Conservation (phyloP, 306 rosid genomes). For the Vicia sativa region DNA sequence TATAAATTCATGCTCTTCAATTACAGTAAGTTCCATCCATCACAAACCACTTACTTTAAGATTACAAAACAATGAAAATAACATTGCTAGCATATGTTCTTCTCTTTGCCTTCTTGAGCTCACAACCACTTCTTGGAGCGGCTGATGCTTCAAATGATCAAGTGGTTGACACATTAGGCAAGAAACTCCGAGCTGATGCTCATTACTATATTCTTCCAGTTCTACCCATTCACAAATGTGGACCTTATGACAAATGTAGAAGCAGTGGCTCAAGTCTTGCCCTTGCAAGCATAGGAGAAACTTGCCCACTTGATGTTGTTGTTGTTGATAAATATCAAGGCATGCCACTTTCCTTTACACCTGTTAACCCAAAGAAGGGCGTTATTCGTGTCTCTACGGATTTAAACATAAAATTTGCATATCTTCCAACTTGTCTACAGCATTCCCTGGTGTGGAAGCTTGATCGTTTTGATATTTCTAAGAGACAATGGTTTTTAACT, state of each 20-base stretch:
- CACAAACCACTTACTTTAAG: background rate
- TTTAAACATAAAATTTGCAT: conserved; percentile 48
- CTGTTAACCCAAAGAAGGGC: conserved; percentile 34
- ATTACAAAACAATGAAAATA: conserved; percentile 22
- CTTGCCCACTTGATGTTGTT: conserved; percentile 49
- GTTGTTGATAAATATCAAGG: conserved; percentile 38
- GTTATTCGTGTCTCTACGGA: conserved; percentile 45
- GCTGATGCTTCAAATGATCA: conserved; percentile 9
- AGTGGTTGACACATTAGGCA: conserved; percentile 47
- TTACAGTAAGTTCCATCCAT: background rate
- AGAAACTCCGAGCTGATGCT: conserved; percentile 11
- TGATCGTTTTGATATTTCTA: conserved; percentile 10
- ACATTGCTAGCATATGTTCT: background rate
- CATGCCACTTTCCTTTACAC: conserved; percentile 40
- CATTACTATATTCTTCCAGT: conserved; percentile 33
- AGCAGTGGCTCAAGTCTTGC: background rate
- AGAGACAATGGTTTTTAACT: conserved; percentile 44
- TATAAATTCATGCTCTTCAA: conserved; percentile 4
- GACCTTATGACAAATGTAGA: background rate
- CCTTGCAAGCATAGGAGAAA: background rate
- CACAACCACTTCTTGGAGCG: background rate
- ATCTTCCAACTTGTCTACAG: background rate
- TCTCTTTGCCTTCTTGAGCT: background rate
- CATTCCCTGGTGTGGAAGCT: conserved; percentile 51
- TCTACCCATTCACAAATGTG: background rate